phyloP scores from a whole-genome alignment of 2,329 filamentous ascomycete species.

The Nemania serpens region DNA sequence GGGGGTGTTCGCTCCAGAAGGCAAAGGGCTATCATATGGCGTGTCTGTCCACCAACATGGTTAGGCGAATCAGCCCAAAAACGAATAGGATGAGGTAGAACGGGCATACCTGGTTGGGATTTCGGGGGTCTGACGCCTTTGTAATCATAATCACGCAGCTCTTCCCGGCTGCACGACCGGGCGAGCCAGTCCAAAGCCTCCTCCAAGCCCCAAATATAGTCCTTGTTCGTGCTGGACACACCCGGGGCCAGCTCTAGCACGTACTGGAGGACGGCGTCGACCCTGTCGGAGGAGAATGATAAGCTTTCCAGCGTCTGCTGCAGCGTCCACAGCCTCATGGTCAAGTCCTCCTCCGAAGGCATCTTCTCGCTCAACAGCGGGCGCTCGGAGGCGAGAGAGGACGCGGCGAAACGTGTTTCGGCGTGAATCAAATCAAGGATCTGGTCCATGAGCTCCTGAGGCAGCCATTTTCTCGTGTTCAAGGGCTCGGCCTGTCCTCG shows the following conservation, averaged over 20 bases:
- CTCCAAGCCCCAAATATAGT: constrained; percentile 81
- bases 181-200: constrained; percentile 91
- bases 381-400: constrained; percentile 54
- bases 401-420: constrained; percentile 64
- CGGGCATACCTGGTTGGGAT: constrained; percentile 40
- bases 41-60: constrained; percentile 46
- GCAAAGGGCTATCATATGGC: constrained; percentile 53
- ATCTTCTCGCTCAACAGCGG: constrained; percentile 52
- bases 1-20: constrained; percentile 57
- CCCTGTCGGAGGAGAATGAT: constrained; percentile 67
- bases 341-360: constrained; percentile 75
- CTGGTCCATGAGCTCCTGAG: constrained; percentile 75
- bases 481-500: constrained; percentile 76
- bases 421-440: constrained; percentile 74
- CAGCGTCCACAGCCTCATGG: constrained; percentile 82
- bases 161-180: constrained; percentile 69
- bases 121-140: constrained; percentile 45
- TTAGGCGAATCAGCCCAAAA: not conserved
- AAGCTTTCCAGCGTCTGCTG: constrained; percentile 71
- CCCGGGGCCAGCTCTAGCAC: constrained; percentile 70
- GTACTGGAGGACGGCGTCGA: constrained; percentile 67
- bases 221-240: constrained; percentile 60
- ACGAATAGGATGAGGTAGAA: not conserved
- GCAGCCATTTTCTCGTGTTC: constrained; percentile 77
- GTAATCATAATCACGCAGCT: constrained; percentile 74